A percentile compares a stretch with the other conserved stretches of the same genome.
phyloP scores from a whole-genome alignment of 1,284 basidiomycete species.

The Leucocoprinus gongylophorus region DNA sequence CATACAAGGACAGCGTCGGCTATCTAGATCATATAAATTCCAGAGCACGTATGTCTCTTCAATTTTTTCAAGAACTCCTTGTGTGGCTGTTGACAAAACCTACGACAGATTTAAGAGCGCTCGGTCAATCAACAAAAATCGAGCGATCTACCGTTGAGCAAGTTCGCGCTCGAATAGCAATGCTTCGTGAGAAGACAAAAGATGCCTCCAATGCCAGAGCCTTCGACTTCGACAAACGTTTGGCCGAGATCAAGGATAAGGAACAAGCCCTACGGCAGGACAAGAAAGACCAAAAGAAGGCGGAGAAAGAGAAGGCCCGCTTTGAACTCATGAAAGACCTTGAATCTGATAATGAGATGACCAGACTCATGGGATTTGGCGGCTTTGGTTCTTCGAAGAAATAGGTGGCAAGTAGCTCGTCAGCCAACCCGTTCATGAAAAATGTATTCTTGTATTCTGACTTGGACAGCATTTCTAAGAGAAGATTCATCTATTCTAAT shows the following conservation, averaged over 20 bases:
- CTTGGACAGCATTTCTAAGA: conserved; percentile 19
- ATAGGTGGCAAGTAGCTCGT: conserved; percentile 27
- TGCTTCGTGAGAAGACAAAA: conserved; percentile 80
- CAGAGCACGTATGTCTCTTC: conserved; percentile 68
- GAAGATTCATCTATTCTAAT: conserved; percentile 25
- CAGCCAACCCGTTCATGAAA: conserved; percentile 4
- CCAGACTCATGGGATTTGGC: conserved; percentile 87
- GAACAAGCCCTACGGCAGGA: conserved; percentile 57
- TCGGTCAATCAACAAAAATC: conserved; percentile 94
- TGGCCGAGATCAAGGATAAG: conserved; percentile 76
- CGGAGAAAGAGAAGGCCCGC: conserved; percentile 63
- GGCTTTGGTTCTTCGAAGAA: conserved; percentile 84
- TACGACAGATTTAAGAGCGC: conserved; percentile 67
- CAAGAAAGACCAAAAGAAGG: conserved; percentile 68
- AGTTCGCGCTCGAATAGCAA: conserved; percentile 84
- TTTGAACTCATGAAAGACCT: conserved; percentile 54
- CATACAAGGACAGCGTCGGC: conserved; percentile 87
- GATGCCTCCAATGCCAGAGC: conserved; percentile 75
- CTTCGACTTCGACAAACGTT: conserved; percentile 88
- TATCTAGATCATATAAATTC: conserved; percentile 98
- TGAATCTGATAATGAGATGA: conserved; percentile 55
- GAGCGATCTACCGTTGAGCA: conserved; percentile 87
- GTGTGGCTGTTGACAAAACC: conserved; percentile 12
- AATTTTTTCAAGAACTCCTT: background rate
- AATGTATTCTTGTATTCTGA: conserved; percentile 13